A percentile compares a stretch with the other conserved stretches of the same genome.
These are phyloP conservation scores for Musa schizocarpa DNA, from an alignment of 176 grass and related monocot genomes.

Conservation along the genomic window DNA sequence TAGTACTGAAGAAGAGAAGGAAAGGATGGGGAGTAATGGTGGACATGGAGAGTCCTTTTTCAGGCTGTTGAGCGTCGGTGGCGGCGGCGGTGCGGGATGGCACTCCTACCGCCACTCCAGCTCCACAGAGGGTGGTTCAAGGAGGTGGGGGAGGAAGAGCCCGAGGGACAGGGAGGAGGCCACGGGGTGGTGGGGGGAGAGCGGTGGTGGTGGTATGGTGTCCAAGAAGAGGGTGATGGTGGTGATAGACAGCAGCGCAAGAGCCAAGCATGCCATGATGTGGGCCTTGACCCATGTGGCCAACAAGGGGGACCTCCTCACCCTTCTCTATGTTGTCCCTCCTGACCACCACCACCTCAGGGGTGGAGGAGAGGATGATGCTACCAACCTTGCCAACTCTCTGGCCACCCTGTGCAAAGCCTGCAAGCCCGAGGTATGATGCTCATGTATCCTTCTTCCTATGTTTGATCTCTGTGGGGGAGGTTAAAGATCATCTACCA, in stretches of 20 bases:
- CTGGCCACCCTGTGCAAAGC: slow-evolving; percentile 87
- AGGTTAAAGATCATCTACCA: no score
- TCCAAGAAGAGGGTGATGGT: slow-evolving; percentile 93
- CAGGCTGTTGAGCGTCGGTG: slow-evolving; percentile 55
- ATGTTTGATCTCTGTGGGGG: not conserved
- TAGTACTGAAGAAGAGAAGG: not conserved
- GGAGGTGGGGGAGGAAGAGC: slow-evolving; percentile 67
- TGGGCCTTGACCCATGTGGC: slow-evolving; percentile 95
- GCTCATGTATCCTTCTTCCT: slow-evolving; percentile 1
- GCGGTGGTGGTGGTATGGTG: slow-evolving; percentile 18
- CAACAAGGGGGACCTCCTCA: slow-evolving; percentile 79
- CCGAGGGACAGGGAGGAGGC: slow-evolving; percentile 18
- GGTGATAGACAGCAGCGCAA: slow-evolving; percentile 61
- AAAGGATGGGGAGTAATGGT: slow-evolving; percentile 32
- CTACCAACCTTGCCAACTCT: slow-evolving; percentile 57
- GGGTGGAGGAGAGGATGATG: slow-evolving; percentile 28
- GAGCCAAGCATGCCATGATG: slow-evolving; percentile 99
- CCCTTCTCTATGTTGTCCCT: slow-evolving; percentile 76
- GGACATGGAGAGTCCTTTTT: slow-evolving; percentile 49
- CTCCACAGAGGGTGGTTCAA: slow-evolving; percentile 42
- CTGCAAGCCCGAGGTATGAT: slow-evolving; percentile 68
- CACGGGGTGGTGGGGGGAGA: slow-evolving; percentile 12
- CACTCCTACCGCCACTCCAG: slow-evolving; percentile 11
- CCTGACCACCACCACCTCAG: not conserved
- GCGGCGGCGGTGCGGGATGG: slow-evolving; percentile 16